These are phyloP conservation scores for Garcia nutans DNA, from an alignment of 345 rosid species.

Conservation along the genomic window DNA sequence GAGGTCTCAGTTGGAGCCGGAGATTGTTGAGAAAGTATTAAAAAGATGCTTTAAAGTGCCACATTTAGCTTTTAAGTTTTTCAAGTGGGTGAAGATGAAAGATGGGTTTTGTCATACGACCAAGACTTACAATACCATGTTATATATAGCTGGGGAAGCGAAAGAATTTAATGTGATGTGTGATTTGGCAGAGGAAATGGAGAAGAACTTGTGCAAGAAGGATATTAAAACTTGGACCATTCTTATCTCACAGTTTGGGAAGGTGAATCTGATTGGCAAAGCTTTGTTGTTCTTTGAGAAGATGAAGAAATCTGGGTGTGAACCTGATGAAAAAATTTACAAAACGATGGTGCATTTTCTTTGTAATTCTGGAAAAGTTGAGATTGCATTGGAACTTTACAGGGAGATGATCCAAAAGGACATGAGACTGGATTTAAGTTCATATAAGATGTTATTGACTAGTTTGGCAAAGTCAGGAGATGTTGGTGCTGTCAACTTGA, in stretches of 20 bases:
- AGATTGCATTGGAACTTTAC: conserved; percentile 65
- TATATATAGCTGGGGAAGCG: conserved; percentile 62
- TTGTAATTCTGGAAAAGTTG: conserved; percentile 55
- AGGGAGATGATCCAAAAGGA: conserved; percentile 66
- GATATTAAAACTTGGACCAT: conserved; percentile 71
- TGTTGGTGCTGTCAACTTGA: conserved; percentile 43
- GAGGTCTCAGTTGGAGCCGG: conserved; percentile 44
- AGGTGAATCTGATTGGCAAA: conserved; percentile 57
- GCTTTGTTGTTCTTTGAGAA: conserved; percentile 55
- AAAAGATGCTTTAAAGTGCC: conserved; percentile 81
- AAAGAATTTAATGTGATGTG: conserved; percentile 49
- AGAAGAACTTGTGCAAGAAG: conserved; percentile 45
- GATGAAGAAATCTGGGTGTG: conserved; percentile 56
- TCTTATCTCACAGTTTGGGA: conserved; percentile 61
- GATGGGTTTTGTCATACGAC: conserved; percentile 50
- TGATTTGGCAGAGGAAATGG: conserved; percentile 62
- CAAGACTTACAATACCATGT: conserved; percentile 53
- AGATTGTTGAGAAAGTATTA: conserved; percentile 68
- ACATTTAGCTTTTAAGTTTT: conserved; percentile 65
- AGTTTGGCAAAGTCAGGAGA: conserved; percentile 48
- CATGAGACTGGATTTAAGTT: conserved; percentile 47
- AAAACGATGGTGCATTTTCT: conserved; percentile 46
- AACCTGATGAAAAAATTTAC: conserved; percentile 54
- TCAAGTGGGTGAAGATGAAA: conserved; percentile 60
- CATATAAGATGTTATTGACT: conserved; percentile 54